A percentile compares a stretch with the other conserved stretches of the same genome.
Evolutionary conservation across 179 eudicot genomes (phyloP).

Genomic region (Pouteria campechiana): DNA sequence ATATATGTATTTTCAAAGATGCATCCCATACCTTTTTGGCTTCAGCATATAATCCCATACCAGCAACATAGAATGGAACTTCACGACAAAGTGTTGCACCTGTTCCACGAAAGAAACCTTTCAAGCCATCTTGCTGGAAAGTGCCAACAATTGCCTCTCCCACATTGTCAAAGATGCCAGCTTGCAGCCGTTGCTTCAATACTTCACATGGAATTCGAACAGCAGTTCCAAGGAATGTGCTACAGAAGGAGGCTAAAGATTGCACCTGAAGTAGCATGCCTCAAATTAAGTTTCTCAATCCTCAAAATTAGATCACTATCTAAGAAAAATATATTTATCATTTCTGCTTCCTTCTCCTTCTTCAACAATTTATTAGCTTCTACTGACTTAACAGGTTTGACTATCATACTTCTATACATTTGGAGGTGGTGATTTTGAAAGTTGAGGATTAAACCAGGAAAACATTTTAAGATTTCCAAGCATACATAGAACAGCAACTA

Average conservation of each 20-base stretch:
- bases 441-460: too few relatives aligned
- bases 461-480: too few relatives aligned
- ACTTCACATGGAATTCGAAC: slow-evolving; percentile 91
- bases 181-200: slow-evolving; percentile 87
- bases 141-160: slow-evolving; percentile 79
- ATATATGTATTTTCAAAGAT: background rate
- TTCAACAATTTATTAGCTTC: too few relatives aligned
- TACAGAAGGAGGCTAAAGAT: slow-evolving; percentile 76
- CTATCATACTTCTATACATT: too few relatives aligned
- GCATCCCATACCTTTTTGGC: slow-evolving; percentile 67
- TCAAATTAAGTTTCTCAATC: too few relatives aligned
- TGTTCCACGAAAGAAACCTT: slow-evolving; percentile 91
- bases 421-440: too few relatives aligned
- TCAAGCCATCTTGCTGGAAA: slow-evolving; percentile 85
- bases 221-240: slow-evolving; percentile 87
- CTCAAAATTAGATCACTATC: too few relatives aligned
- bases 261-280: slow-evolving; percentile 77
- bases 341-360: too few relatives aligned
- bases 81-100: slow-evolving; percentile 92
- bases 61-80: slow-evolving; percentile 90
- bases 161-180: slow-evolving; percentile 73
- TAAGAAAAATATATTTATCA: too few relatives aligned
- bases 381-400: too few relatives aligned
- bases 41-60: slow-evolving; percentile 93
- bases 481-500: too few relatives aligned